phyloP scores from a whole-genome alignment of 768 basidiomycete species.

The Trametes cubensis region DNA sequence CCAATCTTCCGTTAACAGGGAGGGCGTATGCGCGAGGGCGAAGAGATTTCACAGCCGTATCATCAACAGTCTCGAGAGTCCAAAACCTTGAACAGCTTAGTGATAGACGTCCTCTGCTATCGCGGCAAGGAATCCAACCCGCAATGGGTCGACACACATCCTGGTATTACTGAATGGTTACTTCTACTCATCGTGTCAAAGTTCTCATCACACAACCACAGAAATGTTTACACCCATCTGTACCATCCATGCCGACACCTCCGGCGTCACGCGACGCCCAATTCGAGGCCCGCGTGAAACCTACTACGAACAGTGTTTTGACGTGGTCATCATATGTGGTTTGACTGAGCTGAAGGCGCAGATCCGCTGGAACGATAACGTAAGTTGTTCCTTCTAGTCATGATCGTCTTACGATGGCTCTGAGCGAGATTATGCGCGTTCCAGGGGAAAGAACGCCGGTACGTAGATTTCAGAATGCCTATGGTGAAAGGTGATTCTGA shows the following conservation, averaged over 20 bases:
- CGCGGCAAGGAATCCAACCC: constrained; percentile 33
- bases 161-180: constrained; percentile 27
- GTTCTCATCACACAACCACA: constrained; percentile 11
- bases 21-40: neutral
- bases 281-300: constrained; percentile 1
- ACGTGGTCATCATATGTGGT: constrained; percentile 48
- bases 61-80: neutral
- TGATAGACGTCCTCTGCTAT: constrained; percentile 36
- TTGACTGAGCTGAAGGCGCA: constrained; percentile 50
- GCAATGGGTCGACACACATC: constrained; percentile 39
- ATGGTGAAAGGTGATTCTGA: neutral
- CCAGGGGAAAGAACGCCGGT: constrained; percentile 25
- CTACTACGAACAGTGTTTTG: constrained; percentile 39
- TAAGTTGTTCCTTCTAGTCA: constrained; percentile 2
- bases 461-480: neutral
- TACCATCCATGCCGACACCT: constrained; percentile 37
- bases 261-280: constrained; percentile 24
- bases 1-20: neutral
- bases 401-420: no score
- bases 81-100: constrained; percentile 25
- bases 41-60: neutral
- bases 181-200: neutral
- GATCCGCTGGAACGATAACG: constrained; percentile 46
- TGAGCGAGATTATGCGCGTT: neutral
- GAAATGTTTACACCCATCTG: constrained; percentile 42